Conservation (phyloP, 768 basidiomycete genomes). For the Agaricus subrufescens region DNA sequence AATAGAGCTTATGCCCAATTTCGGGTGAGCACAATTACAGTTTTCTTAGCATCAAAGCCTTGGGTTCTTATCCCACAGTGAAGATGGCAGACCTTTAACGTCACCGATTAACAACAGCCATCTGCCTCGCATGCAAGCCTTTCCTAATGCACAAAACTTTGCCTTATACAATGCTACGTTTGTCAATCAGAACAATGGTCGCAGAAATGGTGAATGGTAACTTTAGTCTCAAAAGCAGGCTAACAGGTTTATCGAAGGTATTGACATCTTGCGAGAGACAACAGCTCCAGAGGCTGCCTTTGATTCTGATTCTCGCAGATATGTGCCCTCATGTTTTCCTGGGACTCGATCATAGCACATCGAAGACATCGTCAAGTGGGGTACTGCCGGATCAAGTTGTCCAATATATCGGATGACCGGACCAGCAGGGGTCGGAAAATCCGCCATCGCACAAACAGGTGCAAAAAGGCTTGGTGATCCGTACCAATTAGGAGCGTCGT, state of each 20-base stretch:
- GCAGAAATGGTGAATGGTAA: background rate
- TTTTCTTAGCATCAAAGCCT: no score
- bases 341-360: background rate
- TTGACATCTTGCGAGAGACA: background rate
- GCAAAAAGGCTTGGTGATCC: background rate
- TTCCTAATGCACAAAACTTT: background rate
- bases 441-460: slow-evolving; percentile 1
- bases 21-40: no score
- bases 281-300: background rate
- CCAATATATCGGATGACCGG: background rate
- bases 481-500: background rate
- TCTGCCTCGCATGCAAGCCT: background rate
- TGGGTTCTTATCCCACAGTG: no score
- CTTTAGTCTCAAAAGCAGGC: background rate
- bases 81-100: no score
- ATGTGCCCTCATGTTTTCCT: background rate
- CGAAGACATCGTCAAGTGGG: background rate
- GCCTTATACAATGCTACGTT: background rate
- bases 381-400: background rate
- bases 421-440: background rate
- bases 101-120: no score
- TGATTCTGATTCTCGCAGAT: background rate
- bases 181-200: background rate
- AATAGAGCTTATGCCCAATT: no score
- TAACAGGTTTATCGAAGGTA: background rate